These are phyloP conservation scores for Colletotrichum sp. DNA, from an alignment of 2,329 filamentous ascomycete genomes.

Conservation along the genomic window DNA sequence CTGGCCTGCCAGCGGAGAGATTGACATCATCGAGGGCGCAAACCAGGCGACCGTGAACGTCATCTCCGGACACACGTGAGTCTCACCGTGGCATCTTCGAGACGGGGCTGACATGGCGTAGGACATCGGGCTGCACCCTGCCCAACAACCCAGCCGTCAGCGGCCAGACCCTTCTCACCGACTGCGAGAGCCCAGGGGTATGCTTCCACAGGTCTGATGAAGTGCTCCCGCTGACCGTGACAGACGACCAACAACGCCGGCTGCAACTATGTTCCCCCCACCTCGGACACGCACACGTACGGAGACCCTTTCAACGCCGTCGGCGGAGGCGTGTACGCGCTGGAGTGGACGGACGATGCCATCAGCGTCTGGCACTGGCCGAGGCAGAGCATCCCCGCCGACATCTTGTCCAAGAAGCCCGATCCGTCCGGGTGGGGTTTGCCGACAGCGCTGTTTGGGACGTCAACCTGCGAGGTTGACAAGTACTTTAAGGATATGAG, in stretches of 20 bases:
- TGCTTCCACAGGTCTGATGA: background rate
- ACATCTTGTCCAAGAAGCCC: constrained; percentile 65
- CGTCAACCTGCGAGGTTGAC: constrained; percentile 67
- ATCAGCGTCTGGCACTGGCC: constrained; percentile 83
- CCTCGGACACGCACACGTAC: constrained; percentile 52
- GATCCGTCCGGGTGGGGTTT: constrained; percentile 71
- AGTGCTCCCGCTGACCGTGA: background rate
- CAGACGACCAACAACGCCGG: constrained; percentile 41
- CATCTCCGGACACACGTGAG: constrained; percentile 66
- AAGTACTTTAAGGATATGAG: constrained; percentile 71
- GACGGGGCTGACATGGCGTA: constrained; percentile 24
- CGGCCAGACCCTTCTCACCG: constrained; percentile 7
- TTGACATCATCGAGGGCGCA: constrained; percentile 75
- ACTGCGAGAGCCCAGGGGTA: constrained; percentile 29
- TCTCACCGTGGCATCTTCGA: background rate
- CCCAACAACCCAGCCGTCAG: constrained; percentile 23
- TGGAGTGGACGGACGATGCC: constrained; percentile 71
- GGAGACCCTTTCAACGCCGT: constrained; percentile 71
- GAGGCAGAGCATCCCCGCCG: constrained; percentile 65
- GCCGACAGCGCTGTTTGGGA: constrained; percentile 74
- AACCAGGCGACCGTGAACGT: constrained; percentile 65
- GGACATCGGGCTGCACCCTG: constrained; percentile 31
- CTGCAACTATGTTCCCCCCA: constrained; percentile 47
- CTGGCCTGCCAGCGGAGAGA: constrained; percentile 70
- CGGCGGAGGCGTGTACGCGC: constrained; percentile 72